Evolutionary conservation across 306 rosid species (phyloP), one percentile per base, ranked within the genome.

Genomic region (Leucaena leucocephala): DNA sequence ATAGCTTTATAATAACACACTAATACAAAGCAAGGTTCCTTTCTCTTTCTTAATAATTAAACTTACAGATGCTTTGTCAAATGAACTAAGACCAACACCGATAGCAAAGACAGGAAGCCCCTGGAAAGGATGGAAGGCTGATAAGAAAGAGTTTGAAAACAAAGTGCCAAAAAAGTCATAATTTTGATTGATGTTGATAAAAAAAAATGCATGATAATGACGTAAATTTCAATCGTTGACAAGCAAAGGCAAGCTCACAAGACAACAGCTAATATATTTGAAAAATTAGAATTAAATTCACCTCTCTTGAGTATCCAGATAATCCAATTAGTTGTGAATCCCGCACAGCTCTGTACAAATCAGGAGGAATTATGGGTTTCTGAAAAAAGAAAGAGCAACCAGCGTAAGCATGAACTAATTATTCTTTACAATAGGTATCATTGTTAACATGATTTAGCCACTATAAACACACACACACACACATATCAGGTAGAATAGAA

Each of bases 231-330:
- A 48, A 34, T 69, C 64, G 75, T 71, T 46, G 75, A 67, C 48
- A 50, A 38, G 40, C 59, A 74, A 52, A 10, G 59, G 9, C 27
- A 50, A 75, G 67, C 39, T 69, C 77, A 49, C 46, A 69, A 45
- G 50, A 54, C 43, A 68, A 68, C 35, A 39, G n/a, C 77, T 10
- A 72, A 55, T 54, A 67, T 43, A 78, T 75, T 72, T 35, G 54
- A 45, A 82, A 77, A 82, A 66, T 77, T 19, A 55, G 7, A 55
- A 55, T 55, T 17, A 3, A 21, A 83, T 79, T 82, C 62, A 95
- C 98, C 98, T 95, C 96, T 85, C 82, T 91, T 57, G 98, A 90
- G 91, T 88, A 90, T 82, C 98, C 98, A 36, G 98, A 93, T 89
- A 91, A 69, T 63, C 98, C 98, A 73, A 92, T 86, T 83, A 95